Evolutionary conservation across 805 yeast species (phyloP), one percentile per base, ranked within the genome.

Genomic region (Wickerhamiella kurtzmanii): DNA sequence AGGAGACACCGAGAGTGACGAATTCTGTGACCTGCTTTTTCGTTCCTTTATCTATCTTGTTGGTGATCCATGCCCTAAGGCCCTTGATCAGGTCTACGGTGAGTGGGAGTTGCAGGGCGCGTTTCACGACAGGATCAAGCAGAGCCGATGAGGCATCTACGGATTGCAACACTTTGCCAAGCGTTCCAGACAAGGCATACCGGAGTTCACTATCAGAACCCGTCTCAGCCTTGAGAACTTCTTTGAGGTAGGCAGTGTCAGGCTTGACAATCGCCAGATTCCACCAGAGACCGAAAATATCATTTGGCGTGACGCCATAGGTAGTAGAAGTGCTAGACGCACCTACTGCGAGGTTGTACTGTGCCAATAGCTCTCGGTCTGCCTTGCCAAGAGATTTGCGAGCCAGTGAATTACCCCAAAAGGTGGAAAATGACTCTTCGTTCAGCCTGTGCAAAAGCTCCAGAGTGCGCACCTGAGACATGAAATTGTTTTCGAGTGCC

Each of bases 1-100:
- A 53, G 46, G 16, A 5, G 9, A 25, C 25, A 17, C 18, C 16
- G 8, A 25, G 41, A 5, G n/a, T 15, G 15, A 38, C 41, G 25
- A 15, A 11, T 6, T 6, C 11, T 25, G 32, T 25, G 32, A 25
- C 11, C 32, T 25, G 6, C 32, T 25, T 6, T 25, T 25, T 25
- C 6, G 11, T 6, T 11, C 9, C 9, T 6, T 6, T 25, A 11
- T 25, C 32, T 11, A n/a, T n/a, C n/a, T n/a, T n/a, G n/a, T 25
- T 25, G 32, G 32, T 6, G 32, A 25, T 25, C 32, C 32, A 25
- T 6, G 32, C 32, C 11, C 32, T 25, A 6, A 25, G 11, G 32
- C 32, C 32, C 11, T 25, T 25, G 32, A 25, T 6, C 6, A 25
- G 32, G 11, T 25, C 32, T 6, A 25, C 32, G 32, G 32, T 25